Base-by-base conservation (phyloP, 257 asterid genomes). In the Gynochthodes officinalis region DNA sequence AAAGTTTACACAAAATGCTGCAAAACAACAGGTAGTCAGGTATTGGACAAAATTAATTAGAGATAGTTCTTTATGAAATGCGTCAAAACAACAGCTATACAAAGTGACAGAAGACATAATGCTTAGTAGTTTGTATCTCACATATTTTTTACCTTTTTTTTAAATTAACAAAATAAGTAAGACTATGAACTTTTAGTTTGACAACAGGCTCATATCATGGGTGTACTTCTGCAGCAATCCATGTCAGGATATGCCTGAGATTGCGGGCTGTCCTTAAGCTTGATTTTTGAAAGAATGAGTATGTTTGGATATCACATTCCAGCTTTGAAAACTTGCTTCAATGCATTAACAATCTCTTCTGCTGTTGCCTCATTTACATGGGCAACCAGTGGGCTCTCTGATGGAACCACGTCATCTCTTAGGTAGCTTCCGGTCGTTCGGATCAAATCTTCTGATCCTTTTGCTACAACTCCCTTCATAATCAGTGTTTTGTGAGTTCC, bases 401-500 rank as follows among this genome's bases (percentile, higher is more conserved):
- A 70, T 1, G 96, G 98, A 53, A 90, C 92, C 14, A 88, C 75
- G 40, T 92, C 98, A 2, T 92, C 98, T 78, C 86, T 88, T 5
- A 69, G 82, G 83, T 87, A 92, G 80, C 96, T 87, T 40, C 96
- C 98, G 0, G 85, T 13, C 13, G 89, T 86, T 83, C 98, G 75
- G 18, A 92, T 82, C 78, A 90, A 69, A 64, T 90, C 96, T 75
- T 90, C 97, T 0, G 96, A 92, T 18, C 97, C 96, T 73, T 86
- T 85, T 30, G 75, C 84, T 9, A 85, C 91, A 0, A 78, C 79
- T 11, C 86, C 92, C 69, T 87, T 92, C 80, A 90, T 60, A 16
- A 92, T 80, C 55, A 90, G 55, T 10, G 96, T 92, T 79, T 82
- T 92, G 82, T 92, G 98, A 2, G 92, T 80, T 59, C 98, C 97